These are phyloP conservation scores for Sporothrix humicola DNA, from an alignment of 2,329 filamentous ascomycete genomes.

Conservation along the genomic window DNA sequence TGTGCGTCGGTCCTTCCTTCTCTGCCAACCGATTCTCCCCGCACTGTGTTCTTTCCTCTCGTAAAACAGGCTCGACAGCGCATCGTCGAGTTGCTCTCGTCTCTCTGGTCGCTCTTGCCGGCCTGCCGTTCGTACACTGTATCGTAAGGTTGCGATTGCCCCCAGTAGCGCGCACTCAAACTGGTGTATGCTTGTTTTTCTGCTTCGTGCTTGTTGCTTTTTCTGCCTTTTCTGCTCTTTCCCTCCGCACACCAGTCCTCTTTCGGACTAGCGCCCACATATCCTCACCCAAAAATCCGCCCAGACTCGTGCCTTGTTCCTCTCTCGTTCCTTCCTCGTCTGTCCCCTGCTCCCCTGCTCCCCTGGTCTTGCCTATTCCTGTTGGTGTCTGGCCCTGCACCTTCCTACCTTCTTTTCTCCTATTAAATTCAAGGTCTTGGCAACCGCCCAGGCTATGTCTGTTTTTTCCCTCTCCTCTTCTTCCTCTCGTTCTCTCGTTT, in stretches of 20 bases:
- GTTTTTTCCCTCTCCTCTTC: not conserved
- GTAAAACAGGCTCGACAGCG: not conserved
- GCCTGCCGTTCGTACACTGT: not conserved
- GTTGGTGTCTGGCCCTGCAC: not conserved
- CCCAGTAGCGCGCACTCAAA: slow-evolving; percentile 13
- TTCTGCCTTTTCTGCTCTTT: not conserved
- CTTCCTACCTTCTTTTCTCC: not conserved
- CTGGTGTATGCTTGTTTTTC: slow-evolving; percentile 24
- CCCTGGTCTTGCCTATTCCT: slow-evolving; percentile 4
- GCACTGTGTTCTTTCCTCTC: not conserved
- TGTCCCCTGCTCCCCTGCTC: not conserved
- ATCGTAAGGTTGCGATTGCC: not conserved
- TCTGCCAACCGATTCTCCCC: not conserved
- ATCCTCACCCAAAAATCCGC: not conserved
- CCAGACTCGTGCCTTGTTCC: slow-evolving; percentile 22
- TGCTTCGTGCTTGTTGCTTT: not conserved
- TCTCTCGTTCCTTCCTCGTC: not conserved
- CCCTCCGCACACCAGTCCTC: slow-evolving; percentile 22
- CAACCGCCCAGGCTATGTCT: slow-evolving; percentile 15
- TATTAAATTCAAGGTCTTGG: slow-evolving; percentile 26
- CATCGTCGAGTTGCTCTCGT: not conserved
- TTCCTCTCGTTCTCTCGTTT: slow-evolving; percentile 21
- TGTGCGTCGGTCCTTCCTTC: not conserved
- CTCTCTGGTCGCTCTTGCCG: not conserved
- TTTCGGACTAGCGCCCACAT: slow-evolving; percentile 14